Percentiles rank a stretch among this genome's conserved stretches.
Evolutionary conservation across 306 rosid genomes (phyloP).

Genomic region (Rosa lucieae): DNA sequence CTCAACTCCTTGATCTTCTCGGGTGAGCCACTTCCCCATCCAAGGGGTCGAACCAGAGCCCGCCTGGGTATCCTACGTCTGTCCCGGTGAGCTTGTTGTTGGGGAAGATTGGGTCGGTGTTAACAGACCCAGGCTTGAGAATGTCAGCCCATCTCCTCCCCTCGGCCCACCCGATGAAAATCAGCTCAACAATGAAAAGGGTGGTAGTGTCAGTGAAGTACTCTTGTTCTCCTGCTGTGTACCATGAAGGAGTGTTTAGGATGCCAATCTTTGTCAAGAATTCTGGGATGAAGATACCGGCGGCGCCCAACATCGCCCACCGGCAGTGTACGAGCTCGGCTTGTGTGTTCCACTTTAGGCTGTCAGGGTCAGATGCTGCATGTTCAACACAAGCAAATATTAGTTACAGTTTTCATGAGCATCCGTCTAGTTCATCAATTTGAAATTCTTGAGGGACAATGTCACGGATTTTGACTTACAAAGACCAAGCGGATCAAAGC

Average conservation of each 20-base stretch:
- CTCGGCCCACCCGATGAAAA: conserved; percentile 79
- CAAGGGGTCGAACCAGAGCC: conserved; percentile 79
- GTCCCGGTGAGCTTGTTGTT: conserved; percentile 83
- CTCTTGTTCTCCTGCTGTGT: conserved; percentile 62
- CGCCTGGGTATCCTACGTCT: conserved; percentile 73
- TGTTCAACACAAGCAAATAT: background rate
- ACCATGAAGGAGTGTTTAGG: conserved; percentile 74
- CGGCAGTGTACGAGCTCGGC: conserved; percentile 73
- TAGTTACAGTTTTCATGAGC: background rate
- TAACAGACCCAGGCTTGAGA: conserved; percentile 63
- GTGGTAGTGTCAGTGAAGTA: conserved; percentile 80
- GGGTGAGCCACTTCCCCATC: conserved; percentile 76
- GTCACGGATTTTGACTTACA: conserved; percentile 30
- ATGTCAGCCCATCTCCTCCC: conserved; percentile 80
- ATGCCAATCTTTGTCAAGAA: conserved; percentile 67
- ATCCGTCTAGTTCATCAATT: no score
- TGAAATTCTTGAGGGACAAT: background rate
- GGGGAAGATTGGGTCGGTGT: conserved; percentile 77
- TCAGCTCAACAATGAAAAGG: conserved; percentile 56
- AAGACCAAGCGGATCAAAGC: conserved; percentile 80
- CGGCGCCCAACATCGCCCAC: conserved; percentile 82
- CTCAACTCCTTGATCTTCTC: conserved; percentile 71
- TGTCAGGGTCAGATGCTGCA: conserved; percentile 70
- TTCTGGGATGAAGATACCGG: conserved; percentile 78
- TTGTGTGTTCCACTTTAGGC: conserved; percentile 62